Base-by-base conservation (phyloP, 441 rosid species). In the Arabidopsis hybrid region DNA sequence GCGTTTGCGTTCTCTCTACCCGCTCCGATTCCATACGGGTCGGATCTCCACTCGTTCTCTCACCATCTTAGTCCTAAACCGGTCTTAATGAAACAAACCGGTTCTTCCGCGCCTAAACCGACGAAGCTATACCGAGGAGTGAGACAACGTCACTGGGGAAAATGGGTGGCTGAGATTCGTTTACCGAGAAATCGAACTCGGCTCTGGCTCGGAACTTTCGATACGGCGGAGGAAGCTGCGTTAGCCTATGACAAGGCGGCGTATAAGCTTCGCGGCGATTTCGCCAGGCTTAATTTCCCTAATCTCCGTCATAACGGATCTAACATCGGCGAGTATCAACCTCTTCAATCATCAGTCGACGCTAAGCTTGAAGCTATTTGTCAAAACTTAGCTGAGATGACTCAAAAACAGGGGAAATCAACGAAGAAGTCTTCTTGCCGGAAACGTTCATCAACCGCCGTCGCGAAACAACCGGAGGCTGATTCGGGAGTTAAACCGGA, bases 81-180 rank as follows among this genome's bases (percentile, higher is more conserved):
- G 4, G 7, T 84, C 2, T 71, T 68, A 5, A 86, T 89, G 89
- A 86, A 87, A 72, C 82, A 78, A 26, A 21, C 71, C 73, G 74
- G 52, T 0, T 5, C 71, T 42, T 42, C 66, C 0, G 21, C 81
- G 17, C 77, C 72, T 14, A 85, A 84, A 63, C 85, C 89, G 49
- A 68, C 72, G 71, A 87, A 87, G 81, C 80, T 87, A 1, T 87
- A 82, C 85, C 73, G 89, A 43, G 91, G 91, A 4, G 91, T 87
- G 36, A 75, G 91, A 71, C 91, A 87, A 53, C 79, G 91, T 40
- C 91, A 87, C 76, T 87, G 91, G 91, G 91, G 91, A 1, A 87
- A 87, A 59, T 87, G 91, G 91, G 91, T 87, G 26, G 91, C 89
- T n/a, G 91, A 87, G 89, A 87, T 87, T 70, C 89, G 91, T 67